Percentiles rank a stretch among this genome's conserved stretches.
Conservation (phyloP, 768 basidiomycete genomes). For the Brasilioporus rufonigricans region DNA sequence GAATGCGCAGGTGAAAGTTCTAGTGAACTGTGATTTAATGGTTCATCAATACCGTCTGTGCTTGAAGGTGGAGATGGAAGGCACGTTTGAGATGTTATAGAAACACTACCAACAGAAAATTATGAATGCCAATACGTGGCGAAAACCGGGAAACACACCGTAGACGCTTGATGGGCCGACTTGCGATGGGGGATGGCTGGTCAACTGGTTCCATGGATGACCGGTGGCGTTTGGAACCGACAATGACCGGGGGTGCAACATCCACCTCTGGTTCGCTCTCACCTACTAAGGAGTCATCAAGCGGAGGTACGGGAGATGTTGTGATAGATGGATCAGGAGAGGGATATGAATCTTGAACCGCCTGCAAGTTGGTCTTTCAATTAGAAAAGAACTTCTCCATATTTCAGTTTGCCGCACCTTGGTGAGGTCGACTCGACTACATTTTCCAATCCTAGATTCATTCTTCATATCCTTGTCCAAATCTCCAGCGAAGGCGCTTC, state of each 20-base stretch:
- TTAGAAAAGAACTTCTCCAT: background rate
- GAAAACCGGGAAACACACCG: slow-evolving; percentile 11
- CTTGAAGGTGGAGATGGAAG: slow-evolving; percentile 19
- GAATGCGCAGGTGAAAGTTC: background rate
- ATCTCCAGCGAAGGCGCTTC: slow-evolving; percentile 29
- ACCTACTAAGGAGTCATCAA: slow-evolving; percentile 4
- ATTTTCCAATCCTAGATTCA: background rate
- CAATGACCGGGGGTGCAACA: slow-evolving; percentile 10
- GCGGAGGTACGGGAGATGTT: slow-evolving; percentile 8
- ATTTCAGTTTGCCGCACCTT: slow-evolving; percentile 3
- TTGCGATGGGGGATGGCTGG: background rate
- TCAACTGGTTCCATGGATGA: background rate
- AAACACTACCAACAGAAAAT: background rate
- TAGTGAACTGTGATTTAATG: background rate
- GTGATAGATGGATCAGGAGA: slow-evolving; percentile 13
- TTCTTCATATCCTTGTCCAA: slow-evolving; percentile 32
- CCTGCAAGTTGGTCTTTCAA: slow-evolving; percentile 2
- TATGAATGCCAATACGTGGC: rapidly evolving
- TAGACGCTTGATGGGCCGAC: slow-evolving; percentile 20
- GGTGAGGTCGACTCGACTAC: background rate
- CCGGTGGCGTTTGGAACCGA: slow-evolving; percentile 22
- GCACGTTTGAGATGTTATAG: background rate
- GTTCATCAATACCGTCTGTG: background rate
- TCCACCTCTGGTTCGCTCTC: slow-evolving; percentile 19
- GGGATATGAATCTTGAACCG: slow-evolving; percentile 7